Conservation (phyloP, 2,329 filamentous ascomycete genomes). For the Diaporthe sp. region DNA sequence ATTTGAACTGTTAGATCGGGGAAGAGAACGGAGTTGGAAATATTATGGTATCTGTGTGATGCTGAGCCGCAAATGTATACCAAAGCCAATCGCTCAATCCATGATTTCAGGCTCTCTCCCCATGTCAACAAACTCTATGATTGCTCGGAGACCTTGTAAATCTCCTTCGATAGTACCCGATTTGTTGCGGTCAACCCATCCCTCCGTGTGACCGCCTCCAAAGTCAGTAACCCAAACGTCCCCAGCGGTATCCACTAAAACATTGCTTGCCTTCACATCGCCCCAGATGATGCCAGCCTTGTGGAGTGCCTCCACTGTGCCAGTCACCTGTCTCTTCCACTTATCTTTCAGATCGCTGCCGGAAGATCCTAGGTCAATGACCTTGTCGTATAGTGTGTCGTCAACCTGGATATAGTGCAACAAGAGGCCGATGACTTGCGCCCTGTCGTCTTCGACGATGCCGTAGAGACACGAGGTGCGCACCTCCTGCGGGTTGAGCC, state of each 20-base stretch:
- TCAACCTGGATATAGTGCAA: background rate
- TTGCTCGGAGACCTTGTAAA: conserved; percentile 42
- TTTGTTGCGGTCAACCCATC: conserved; percentile 46
- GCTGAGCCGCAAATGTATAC: too few relatives aligned
- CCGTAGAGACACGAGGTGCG: conserved; percentile 22
- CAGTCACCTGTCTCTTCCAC: conserved; percentile 43
- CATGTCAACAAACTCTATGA: background rate
- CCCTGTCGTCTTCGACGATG: conserved; percentile 15
- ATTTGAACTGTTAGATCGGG: too few relatives aligned
- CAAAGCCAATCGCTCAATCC: background rate
- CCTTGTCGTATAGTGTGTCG: background rate
- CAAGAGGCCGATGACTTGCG: conserved; percentile 7
- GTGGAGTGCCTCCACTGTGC: conserved; percentile 43
- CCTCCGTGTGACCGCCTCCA: conserved; percentile 47
- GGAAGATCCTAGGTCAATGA: background rate
- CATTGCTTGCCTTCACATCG: conserved; percentile 49
- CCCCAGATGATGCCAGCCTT: conserved; percentile 47
- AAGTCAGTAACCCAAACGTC: conserved; percentile 50
- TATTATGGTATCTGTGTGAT: too few relatives aligned
- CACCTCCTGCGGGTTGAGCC: background rate
- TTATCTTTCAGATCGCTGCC: conserved; percentile 5
- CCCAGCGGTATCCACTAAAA: conserved; percentile 46
- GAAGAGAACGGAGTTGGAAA: too few relatives aligned
- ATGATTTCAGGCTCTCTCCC: background rate
- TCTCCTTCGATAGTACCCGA: conserved; percentile 45